Evolutionary conservation across 225 moss, liverwort and hornwort species (phyloP), one percentile per base, ranked within the genome.

Genomic region (Marchantia polymorpha): DNA sequence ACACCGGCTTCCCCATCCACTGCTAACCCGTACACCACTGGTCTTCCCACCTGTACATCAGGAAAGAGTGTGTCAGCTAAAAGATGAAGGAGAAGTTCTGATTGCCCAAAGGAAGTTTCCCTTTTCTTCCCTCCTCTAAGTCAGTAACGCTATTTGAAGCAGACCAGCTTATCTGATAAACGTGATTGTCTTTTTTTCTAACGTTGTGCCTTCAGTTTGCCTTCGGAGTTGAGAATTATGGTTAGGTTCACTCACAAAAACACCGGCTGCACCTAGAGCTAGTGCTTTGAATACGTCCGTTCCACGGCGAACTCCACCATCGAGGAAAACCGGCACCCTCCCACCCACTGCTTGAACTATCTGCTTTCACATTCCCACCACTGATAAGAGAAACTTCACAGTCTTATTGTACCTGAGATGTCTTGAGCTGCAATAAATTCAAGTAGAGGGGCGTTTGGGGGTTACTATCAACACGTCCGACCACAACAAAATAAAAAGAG

Each of bases 221-320:
- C 55, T 12, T 16, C 13, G 6, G 20, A 39, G 39, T 20, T 39
- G 29, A 75, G 30, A 55, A 39, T 29, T 11, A 75, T 39, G 58
- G 39, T 65, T 20, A 23, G 4, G 50, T 59, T 55, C 3, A 89
- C 90, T 90, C 78, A 95, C 94, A 52, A 95, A 93, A 16, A 95
- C 83, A 49, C 93, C 94, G 16, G 90, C 85, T 75, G 94, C 94
- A 77, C 94, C 94, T 7, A 95, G 86, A 6, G 94, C 94, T 48
- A 95, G 60, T 9, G 94, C 94, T 82, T 95, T 95, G 30, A 95
- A 85, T 74, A 93, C 93, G 52, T 95, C 94, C 11, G 94, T 93
- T 66, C 94, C 94, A 64, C 93, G 90, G 50, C 94, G 94, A 52
- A 94, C 89, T 52, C 94, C 94, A 85, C 94, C 94, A 83, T 94